These are phyloP conservation scores for Annulohypoxylon bovei DNA, from an alignment of 495 filamentous ascomycete genomes.

Conservation along the genomic window DNA sequence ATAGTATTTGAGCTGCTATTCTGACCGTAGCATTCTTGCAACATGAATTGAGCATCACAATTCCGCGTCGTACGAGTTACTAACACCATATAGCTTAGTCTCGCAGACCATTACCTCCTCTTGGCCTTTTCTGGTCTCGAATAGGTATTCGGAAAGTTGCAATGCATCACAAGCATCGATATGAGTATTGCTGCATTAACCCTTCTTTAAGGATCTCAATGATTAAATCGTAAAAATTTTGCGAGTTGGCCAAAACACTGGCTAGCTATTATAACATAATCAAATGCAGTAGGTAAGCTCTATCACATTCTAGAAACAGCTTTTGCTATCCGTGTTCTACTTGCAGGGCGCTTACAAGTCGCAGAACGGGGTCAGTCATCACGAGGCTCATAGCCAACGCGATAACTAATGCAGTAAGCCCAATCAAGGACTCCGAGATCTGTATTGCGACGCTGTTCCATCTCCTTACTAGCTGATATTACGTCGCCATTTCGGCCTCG, in stretches of 20 bases:
- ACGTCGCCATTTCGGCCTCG: neutral
- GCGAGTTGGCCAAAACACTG: neutral
- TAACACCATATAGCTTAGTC: neutral
- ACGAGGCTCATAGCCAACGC: conserved; percentile 31
- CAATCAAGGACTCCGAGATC: conserved; percentile 31
- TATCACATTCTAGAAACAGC: conserved; percentile 3
- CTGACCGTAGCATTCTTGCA: conserved; percentile 22
- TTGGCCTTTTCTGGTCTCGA: neutral
- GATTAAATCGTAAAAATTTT: conserved; percentile 1
- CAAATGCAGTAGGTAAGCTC: conserved; percentile 1
- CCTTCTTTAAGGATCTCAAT: neutral
- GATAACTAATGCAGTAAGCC: conserved; percentile 33
- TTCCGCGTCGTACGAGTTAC: neutral
- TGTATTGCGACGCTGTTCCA: conserved; percentile 23
- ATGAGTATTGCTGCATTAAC: conserved; percentile 22
- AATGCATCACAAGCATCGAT: conserved; percentile 3
- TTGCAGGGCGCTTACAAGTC: conserved; percentile 17
- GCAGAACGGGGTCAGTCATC: conserved; percentile 16
- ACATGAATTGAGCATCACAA: conserved; percentile 22
- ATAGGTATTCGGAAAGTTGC: conserved; percentile 2
- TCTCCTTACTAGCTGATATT: conserved; percentile 13
- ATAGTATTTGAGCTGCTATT: neutral
- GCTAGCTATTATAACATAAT: neutral
- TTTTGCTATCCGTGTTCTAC: conserved; percentile 2
- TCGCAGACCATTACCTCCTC: conserved; percentile 30